These are phyloP conservation scores for Backusella luteola DNA, from an alignment of 192 early-diverging fungal genomes.

Conservation along the genomic window DNA sequence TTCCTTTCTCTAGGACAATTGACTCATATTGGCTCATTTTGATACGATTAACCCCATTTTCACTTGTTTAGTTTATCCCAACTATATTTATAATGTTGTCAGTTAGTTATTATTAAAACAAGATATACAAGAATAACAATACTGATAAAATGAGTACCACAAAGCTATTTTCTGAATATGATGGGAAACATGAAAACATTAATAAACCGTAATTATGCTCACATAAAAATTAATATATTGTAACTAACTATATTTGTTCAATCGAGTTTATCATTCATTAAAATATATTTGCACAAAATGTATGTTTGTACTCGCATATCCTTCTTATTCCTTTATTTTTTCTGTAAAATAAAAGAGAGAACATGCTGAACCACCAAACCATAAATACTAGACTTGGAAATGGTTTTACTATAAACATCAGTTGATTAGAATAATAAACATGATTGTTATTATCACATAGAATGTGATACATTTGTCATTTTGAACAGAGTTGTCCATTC, in stretches of 20 bases:
- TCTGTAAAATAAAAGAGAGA: neutral
- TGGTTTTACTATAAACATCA: neutral
- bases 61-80: no score
- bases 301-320: neutral
- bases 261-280: neutral
- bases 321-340: neutral
- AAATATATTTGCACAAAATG: neutral
- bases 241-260: conserved; percentile 1
- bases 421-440: neutral
- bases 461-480: neutral
- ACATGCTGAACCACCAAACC: neutral
- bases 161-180: neutral
- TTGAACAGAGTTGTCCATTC: neutral
- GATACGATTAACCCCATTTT: no score
- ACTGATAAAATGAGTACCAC: neutral
- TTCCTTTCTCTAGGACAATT: no score
- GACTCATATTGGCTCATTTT: no score
- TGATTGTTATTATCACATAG: neutral
- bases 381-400: neutral
- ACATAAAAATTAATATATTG: neutral
- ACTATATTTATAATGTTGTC: neutral
- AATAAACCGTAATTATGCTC: neutral
- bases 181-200: neutral
- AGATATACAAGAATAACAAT: neutral
- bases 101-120: neutral